Base-by-base conservation (phyloP, 768 basidiomycete genomes). In the Filobasidium floriforme region DNA sequence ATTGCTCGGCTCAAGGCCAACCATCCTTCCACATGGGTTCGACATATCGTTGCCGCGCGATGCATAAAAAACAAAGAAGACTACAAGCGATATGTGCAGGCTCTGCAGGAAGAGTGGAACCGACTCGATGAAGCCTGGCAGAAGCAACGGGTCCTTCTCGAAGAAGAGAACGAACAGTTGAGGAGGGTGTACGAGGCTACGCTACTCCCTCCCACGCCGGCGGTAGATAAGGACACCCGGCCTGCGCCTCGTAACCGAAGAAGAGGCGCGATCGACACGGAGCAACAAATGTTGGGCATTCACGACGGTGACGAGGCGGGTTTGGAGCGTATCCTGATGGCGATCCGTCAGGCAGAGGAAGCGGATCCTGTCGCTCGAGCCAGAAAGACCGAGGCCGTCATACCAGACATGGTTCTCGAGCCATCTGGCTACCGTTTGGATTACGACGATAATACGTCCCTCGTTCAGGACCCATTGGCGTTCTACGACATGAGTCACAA, bases 401-500 rank as follows among this genome's bases (percentile, higher is more conserved):
- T 94, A 52, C 92, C 92, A 0, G 91, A 96, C 75, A 92, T 94
- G 89, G 81, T 90, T 51, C 85, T 89, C 22, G 82, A 83, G 14
- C 79, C 82, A 62, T 85, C 86, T 28, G 80, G 82, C 60, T 80
- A 65, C 28, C 57, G 60, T 44, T 26, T 68, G 11, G 61, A 52
- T 24, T 91, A 84, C 72, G 88, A 92, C 73, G 91, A 94, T 79
- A 87, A 86, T n/a, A 88, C 89, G 68, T 84, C 89, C 63, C 79
- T 84, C 14, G 85, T 94, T 41, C 82, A 84, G 19, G 84, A 92
- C 73, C 89, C 92, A 3, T 80, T 76, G 57, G 85, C 85, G 66
- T 89, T 90, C 74, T 94, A 88, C 73, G 83, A 85, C 19, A 84
- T 86, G 5, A 80, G 81, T 43, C 88, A 85, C 2, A 85, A 85